Evolutionary conservation across 2,329 filamentous ascomycete species (phyloP), one percentile per base, ranked within the genome.

Genomic region (Neonectria coccinea): DNA sequence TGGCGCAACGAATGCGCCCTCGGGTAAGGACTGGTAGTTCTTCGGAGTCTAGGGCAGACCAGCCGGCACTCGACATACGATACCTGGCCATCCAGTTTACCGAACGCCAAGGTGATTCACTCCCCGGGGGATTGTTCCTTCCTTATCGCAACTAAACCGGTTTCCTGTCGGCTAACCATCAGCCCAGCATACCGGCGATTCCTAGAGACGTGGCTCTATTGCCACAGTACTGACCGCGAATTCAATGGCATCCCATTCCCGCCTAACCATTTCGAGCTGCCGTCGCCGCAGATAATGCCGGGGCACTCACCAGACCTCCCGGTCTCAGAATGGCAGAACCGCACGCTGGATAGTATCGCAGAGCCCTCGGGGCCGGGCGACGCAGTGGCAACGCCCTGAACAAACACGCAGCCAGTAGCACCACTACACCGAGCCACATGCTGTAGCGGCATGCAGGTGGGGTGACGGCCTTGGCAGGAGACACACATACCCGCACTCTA

Each of bases 21-120:
- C 74, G 79, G 33, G 74, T 76, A 39, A 78, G 79, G 53, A 79
- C 80, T 9, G 64, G 59, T 29, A 69, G 68, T 41, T 65, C 69
- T 16, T 69, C 70, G 25, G 74, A 78, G 33, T 58, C 70, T 41
- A 69, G 67, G 52, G 69, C 70, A 18, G 67, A 69, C 16, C 66
- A 72, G 62, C 44, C 67, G 55, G 45, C 74, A 4, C 69, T 81
- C 16, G 82, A 84, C 62, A 82, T 86, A 53, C 79, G 81, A 53
- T 83, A 85, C 71, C 75, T 86, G 29, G 81, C 81, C 6, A 80
- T 86, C 47, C 83, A 85, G 57, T 86, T 86, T 67, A 84, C 80
- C 45, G 78, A 80, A 47, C 76, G 80, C 29, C 79, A 82, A 69
- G 84, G 84, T 85, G 75, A 73, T 76, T 11, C 39, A 48, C 33